phyloP scores from a whole-genome alignment of 2,329 filamentous ascomycete genomes.

The Curvularia spicifera region DNA sequence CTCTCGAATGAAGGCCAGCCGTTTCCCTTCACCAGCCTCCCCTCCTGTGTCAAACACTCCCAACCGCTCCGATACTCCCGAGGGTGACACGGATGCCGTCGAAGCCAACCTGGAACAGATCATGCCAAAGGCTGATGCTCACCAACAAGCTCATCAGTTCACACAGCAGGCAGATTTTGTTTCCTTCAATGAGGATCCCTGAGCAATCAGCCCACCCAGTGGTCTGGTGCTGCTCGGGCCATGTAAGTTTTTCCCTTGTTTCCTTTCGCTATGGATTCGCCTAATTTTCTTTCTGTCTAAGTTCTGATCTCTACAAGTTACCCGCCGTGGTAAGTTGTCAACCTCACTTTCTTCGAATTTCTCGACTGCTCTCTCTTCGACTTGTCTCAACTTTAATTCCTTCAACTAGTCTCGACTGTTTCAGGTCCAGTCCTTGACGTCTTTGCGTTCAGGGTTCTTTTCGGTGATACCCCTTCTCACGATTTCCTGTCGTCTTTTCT shows the following conservation, averaged over 20 bases:
- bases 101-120: constrained; percentile 8
- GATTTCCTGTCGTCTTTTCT: constrained; percentile 19
- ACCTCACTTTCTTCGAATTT: constrained; percentile 3
- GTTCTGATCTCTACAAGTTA: constrained; percentile 11
- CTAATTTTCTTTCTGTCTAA: constrained; percentile 27
- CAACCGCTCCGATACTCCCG: constrained; percentile 11
- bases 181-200: constrained; percentile 31
- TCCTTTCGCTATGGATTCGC: constrained; percentile 5
- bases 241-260: constrained; percentile 26
- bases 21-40: constrained; percentile 20
- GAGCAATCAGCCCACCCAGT: constrained; percentile 1
- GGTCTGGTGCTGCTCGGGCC: constrained; percentile 9
- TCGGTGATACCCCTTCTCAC: constrained; percentile 35
- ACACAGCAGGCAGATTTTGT: constrained; percentile 44
- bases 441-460: constrained; percentile 27
- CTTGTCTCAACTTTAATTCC: constrained; percentile 7
- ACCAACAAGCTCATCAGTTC: constrained; percentile 28
- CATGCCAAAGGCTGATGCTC: not conserved
- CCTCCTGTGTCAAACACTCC: constrained; percentile 9
- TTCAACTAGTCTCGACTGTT: constrained; percentile 20
- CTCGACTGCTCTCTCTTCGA: not conserved
- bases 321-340: constrained; percentile 29
- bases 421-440: constrained; percentile 14
- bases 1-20: constrained; percentile 31
- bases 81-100: constrained; percentile 18